These are phyloP conservation scores for Gossypium aridum DNA, from an alignment of 441 rosid species.

Conservation along the genomic window DNA sequence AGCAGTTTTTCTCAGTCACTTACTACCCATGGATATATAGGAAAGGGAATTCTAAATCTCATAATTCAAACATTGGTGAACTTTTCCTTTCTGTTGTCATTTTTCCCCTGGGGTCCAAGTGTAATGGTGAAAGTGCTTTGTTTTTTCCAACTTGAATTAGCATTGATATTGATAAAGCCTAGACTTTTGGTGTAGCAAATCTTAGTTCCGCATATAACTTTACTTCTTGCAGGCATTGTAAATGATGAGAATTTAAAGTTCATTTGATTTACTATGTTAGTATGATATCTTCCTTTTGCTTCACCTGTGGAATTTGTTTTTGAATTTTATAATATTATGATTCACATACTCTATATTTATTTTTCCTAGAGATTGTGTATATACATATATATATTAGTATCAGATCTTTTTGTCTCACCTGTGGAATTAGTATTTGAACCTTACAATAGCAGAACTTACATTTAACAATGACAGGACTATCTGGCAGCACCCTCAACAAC, in stretches of 20 bases:
- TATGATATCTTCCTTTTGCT: neutral
- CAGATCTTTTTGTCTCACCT: neutral
- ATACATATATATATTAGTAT: neutral
- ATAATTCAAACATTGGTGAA: neutral
- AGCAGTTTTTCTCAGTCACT: neutral
- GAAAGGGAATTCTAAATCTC: neutral
- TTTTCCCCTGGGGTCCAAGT: neutral
- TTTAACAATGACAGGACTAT: conserved; percentile 68
- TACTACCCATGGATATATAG: neutral
- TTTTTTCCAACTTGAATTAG: neutral
- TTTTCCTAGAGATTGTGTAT: neutral
- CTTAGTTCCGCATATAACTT: neutral
- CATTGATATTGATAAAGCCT: neutral
- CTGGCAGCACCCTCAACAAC: conserved; percentile 70
- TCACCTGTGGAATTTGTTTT: neutral
- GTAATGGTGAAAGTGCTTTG: neutral
- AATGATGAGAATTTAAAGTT: neutral
- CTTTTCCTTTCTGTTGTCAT: neutral
- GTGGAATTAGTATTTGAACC: neutral
- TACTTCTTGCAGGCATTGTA: neutral
- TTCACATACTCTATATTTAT: neutral
- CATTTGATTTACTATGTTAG: neutral
- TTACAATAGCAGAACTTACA: neutral
- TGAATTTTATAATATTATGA: neutral
- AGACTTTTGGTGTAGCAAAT: neutral